Evolutionary conservation across 164 flowering plant species (phyloP).

Genomic region (Cinnamomum micranthum): DNA sequence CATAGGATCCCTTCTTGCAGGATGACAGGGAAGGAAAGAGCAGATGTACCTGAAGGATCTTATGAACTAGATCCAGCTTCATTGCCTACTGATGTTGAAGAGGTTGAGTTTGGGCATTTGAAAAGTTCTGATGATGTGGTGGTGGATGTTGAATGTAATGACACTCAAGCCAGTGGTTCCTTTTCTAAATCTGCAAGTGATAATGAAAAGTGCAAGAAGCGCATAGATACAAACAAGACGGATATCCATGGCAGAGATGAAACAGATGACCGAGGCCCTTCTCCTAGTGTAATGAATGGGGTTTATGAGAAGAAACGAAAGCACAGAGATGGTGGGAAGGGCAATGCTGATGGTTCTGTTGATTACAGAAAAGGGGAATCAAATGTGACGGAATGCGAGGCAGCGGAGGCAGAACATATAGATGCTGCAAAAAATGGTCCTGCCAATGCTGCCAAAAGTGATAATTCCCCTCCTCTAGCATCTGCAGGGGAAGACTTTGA

Average conservation of each 20-base stretch:
- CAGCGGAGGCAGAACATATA: neutral
- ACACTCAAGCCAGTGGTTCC: neutral
- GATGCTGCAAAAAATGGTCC: neutral
- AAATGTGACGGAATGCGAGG: neutral
- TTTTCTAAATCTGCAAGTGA: neutral
- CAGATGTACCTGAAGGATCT: slow-evolving; percentile 46
- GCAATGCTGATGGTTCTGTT: neutral
- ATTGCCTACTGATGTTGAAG: slow-evolving; percentile 33
- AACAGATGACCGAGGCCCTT: neutral
- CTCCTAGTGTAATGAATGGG: slow-evolving; percentile 2
- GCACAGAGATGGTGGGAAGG: neutral
- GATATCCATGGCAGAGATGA: neutral
- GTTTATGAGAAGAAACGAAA: neutral
- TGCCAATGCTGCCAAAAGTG: neutral
- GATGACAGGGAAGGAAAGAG: slow-evolving; percentile 47
- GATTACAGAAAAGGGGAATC: neutral
- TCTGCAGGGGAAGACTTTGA: neutral
- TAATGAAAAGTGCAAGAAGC: neutral
- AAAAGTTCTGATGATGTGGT: slow-evolving; percentile 2
- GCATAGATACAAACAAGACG: neutral
- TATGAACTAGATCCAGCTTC: slow-evolving; percentile 72
- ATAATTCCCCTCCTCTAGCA: neutral
- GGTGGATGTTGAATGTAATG: slow-evolving; percentile 1
- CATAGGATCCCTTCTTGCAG: slow-evolving; percentile 49
- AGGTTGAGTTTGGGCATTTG: slow-evolving; percentile 7